Evolutionary conservation across 129 eudicot genomes (phyloP).

Genomic region (Pulicaria dysenterica): DNA sequence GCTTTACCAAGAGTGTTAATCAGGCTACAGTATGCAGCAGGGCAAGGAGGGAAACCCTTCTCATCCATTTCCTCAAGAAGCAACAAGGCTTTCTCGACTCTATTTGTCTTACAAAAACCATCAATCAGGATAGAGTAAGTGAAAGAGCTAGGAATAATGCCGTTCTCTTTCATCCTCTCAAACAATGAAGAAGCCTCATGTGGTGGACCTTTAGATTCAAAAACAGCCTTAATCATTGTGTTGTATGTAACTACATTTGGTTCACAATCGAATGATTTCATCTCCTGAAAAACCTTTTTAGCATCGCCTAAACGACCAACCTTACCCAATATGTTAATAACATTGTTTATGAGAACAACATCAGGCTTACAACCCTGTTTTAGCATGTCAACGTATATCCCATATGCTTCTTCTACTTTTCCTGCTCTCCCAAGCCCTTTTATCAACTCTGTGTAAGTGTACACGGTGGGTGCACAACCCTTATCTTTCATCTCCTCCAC

Average conservation of each 20-base stretch:
- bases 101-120: slow-evolving; percentile 83
- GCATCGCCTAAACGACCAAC: slow-evolving; percentile 71
- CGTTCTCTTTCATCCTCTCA: slow-evolving; percentile 70
- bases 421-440: slow-evolving; percentile 76
- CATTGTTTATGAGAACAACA: slow-evolving; percentile 83
- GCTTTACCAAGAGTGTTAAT: slow-evolving; percentile 82
- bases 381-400: slow-evolving; percentile 52
- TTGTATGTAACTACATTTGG: slow-evolving; percentile 95
- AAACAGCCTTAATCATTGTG: slow-evolving; percentile 68
- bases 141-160: slow-evolving; percentile 69
- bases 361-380: slow-evolving; percentile 78
- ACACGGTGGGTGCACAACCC: slow-evolving; percentile 75
- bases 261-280: slow-evolving; percentile 62
- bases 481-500: slow-evolving; percentile 69
- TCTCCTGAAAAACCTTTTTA: slow-evolving; percentile 68
- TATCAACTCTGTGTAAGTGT: slow-evolving; percentile 86
- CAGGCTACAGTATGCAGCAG: slow-evolving; percentile 91
- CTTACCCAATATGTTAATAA: slow-evolving; percentile 74
- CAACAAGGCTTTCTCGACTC: slow-evolving; percentile 71
- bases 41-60: slow-evolving; percentile 92
- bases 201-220: slow-evolving; percentile 65
- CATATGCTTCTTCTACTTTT: slow-evolving; percentile 75
- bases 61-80: slow-evolving; percentile 97
- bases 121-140: slow-evolving; percentile 90
- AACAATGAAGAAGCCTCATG: slow-evolving; percentile 57